Evolutionary conservation across 148 eudicot species (phyloP), one percentile per base, ranked within the genome.

Genomic region (Camellia lanceoleosa): DNA sequence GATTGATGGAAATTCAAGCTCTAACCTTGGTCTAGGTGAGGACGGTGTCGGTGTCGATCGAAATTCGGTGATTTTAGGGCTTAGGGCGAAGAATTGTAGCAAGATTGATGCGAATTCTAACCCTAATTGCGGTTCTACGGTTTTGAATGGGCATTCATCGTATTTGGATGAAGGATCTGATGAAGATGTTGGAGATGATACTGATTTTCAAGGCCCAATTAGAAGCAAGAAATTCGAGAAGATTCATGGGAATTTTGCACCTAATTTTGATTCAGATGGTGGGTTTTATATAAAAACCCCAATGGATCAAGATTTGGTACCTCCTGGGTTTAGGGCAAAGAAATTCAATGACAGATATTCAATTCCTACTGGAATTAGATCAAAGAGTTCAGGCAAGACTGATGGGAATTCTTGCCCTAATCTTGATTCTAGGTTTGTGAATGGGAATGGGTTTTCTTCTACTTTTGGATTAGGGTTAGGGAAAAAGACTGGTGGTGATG

Each of bases 161-260:
- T 79, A 83, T 79, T 14, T 83, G 82, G 78, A 73, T 11, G 74
- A 49, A 74, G 81, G 79, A 58, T 79, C 82, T 7, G 79, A 83
- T 73, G 74, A 79, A 13, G 85, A 79, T 56, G 71, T 8, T 0
- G 85, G 75, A 2, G 63, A 81, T 4, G 75, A 41, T 44, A 42
- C 18, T 38, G 76, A 82, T 52, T 70, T 70, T 30, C 78, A 68
- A 20, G 73, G 71, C 20, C 80, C 83, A 0, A 23, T 68, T n/a
- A 81, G 79, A 43, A n/a, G 18, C 10, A 81, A 77, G 52, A 81
- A 77, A 76, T 63, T 74, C 18, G 68, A 75, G 16, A 79, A 83
- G 63, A 44, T 68, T 61, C 65, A 60, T 6, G 65, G 73, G 61
- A 75, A 59, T 58, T 19, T 59, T 15, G 74, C 61, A 20, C 52